A percentile compares a stretch with the other conserved stretches of the same genome.
These are phyloP conservation scores for Dissophora ornata DNA, from an alignment of 192 early-diverging fungal genomes.

Conservation along the genomic window DNA sequence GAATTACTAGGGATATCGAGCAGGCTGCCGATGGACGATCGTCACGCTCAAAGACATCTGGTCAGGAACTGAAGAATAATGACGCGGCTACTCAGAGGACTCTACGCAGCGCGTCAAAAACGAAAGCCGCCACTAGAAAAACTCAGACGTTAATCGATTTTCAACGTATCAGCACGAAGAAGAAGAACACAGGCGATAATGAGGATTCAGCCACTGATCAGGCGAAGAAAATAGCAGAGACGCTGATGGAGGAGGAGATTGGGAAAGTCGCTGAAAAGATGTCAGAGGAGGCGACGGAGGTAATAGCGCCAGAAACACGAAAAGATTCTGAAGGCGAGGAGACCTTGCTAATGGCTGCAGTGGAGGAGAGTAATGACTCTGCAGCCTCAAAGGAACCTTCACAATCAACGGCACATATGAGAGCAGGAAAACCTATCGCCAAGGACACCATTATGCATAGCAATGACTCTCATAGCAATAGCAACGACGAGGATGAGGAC, in stretches of 20 bases:
- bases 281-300: too few species aligned
- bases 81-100: constrained; percentile 1
- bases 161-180: too few species aligned
- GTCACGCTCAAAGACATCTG: neutral
- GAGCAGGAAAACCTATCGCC: neutral
- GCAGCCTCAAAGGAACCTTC: neutral
- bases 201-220: too few species aligned
- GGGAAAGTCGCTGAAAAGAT: too few species aligned
- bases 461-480: neutral
- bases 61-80: neutral
- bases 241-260: too few species aligned
- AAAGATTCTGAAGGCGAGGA: too few species aligned
- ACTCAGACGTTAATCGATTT: too few species aligned
- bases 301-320: too few species aligned
- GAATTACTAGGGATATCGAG: neutral
- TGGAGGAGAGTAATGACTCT: too few species aligned
- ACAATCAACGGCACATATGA: neutral
- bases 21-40: neutral
- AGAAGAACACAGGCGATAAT: too few species aligned
- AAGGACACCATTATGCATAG: neutral
- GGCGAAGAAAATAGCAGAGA: too few species aligned
- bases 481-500: constrained; percentile 15
- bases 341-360: too few species aligned
- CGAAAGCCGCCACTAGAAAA: neutral
- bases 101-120: neutral